A percentile compares a stretch with the other conserved stretches of the same genome.
These are phyloP conservation scores for Tetracentron sinense DNA, from an alignment of 164 flowering plant species.

Conservation along the genomic window DNA sequence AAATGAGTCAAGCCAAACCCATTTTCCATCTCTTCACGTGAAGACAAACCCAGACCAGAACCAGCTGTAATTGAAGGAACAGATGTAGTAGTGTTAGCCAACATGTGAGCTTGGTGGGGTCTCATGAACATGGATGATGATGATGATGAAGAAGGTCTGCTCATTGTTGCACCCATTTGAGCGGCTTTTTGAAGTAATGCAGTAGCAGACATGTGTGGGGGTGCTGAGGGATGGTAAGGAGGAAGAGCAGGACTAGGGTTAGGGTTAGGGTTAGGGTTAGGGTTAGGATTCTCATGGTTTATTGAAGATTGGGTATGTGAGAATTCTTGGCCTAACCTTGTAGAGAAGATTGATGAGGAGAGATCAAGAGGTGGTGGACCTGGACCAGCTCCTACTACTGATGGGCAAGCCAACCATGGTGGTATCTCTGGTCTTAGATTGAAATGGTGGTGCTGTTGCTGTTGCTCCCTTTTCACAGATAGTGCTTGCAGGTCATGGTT, in stretches of 20 bases:
- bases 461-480: slow-evolving; percentile 51
- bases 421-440: slow-evolving; percentile 37
- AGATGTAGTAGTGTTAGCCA: slow-evolving; percentile 19
- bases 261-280: too few species aligned
- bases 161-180: slow-evolving; percentile 80
- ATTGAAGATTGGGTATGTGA: slow-evolving; percentile 16
- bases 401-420: slow-evolving; percentile 48
- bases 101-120: slow-evolving; percentile 52
- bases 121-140: slow-evolving; percentile 27
- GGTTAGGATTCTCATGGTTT: slow-evolving; percentile 11
- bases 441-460: too few species aligned
- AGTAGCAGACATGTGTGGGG: slow-evolving; percentile 89
- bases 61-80: slow-evolving; percentile 20
- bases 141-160: slow-evolving; percentile 24
- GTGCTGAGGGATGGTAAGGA: slow-evolving; percentile 24
- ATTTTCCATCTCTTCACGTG: slow-evolving; percentile 41
- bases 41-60: slow-evolving; percentile 43
- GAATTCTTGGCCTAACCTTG: slow-evolving; percentile 30
- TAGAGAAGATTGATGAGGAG: slow-evolving; percentile 30
- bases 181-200: slow-evolving; percentile 95
- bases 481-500: slow-evolving; percentile 29
- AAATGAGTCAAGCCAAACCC: slow-evolving; percentile 33
- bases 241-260: slow-evolving; percentile 20
- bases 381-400: slow-evolving; percentile 22
- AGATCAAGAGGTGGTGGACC: slow-evolving; percentile 24